phyloP scores from a whole-genome alignment of 2,329 filamentous ascomycete species.

The Colletotrichum lini region DNA sequence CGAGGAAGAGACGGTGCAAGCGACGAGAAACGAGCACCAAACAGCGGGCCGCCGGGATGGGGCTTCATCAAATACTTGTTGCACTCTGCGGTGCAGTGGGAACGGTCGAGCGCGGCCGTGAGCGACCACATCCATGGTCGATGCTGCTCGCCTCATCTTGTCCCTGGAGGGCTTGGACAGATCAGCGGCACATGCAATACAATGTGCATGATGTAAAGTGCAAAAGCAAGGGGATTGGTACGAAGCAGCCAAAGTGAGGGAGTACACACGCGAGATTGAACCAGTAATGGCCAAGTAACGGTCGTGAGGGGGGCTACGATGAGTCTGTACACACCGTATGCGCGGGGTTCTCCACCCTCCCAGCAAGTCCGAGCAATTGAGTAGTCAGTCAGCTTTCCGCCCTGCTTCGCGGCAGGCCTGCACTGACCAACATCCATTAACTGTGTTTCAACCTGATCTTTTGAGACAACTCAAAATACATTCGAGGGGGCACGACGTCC shows the following conservation, averaged over 20 bases:
- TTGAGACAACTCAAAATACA: conserved; percentile 37
- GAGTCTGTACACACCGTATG: conserved; percentile 28
- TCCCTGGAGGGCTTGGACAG: conserved; percentile 8
- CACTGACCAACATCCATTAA: conserved; percentile 19
- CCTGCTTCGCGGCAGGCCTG: conserved; percentile 41
- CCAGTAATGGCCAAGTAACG: conserved; percentile 23
- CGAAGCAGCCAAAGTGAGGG: background rate
- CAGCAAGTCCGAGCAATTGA: conserved; percentile 10
- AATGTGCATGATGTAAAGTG: conserved; percentile 31
- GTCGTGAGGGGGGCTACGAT: conserved; percentile 30
- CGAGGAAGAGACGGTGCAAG: conserved; percentile 35
- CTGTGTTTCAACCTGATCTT: conserved; percentile 32
- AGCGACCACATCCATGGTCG: conserved; percentile 18
- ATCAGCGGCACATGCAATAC: conserved; percentile 16
- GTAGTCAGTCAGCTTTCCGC: conserved; percentile 25
- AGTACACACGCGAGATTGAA: conserved; percentile 13
- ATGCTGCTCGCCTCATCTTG: conserved; percentile 41
- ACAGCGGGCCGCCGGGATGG: conserved; percentile 20
- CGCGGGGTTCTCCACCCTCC: conserved; percentile 34
- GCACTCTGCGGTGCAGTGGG: conserved; percentile 8
- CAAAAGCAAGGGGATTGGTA: conserved; percentile 23
- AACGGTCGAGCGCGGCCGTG: conserved; percentile 23
- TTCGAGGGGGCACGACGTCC: background rate
- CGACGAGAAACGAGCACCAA: background rate
- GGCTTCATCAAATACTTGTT: conserved; percentile 37